Base-by-base conservation (phyloP, 805 yeast genomes). In the Pichia deserticola region DNA sequence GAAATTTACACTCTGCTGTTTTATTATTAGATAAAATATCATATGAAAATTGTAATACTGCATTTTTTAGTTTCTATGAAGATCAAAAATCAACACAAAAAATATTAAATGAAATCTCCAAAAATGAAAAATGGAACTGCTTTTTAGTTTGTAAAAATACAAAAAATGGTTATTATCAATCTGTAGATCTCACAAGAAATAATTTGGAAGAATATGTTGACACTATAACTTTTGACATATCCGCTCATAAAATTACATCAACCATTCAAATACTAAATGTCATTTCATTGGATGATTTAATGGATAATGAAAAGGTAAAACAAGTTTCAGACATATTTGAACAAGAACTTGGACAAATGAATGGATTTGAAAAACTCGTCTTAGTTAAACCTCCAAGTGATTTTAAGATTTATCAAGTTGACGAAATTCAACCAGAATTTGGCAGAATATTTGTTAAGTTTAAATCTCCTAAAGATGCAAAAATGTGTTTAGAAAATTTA, bases 391-490 rank as follows among this genome's bases (percentile, higher is more conserved):
- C 82, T 0, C 52, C 62, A 15, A 58, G 60, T 1, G 70, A 67
- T 40, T 72, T 67, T 59, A 72, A 70, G 46, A 48, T 49, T 28
- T 30, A 40, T 2, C 54, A 57, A 13, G 36, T 54, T 12, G 65
- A 75, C 61, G 73, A 78, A 59, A 58, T 74, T 55, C 69, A 73
- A 61, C 49, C 84, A 3, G 87, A 86, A 6, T 73, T 82, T 44
- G 96, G 97, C 0, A 83, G 79, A 54, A 73, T 89, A 0, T 89
- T 74, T 62, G 78, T 86, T 27, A 79, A 83, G 62, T 89, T 85
- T 64, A 73, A 71, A 1, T 68, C 70, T 11, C 65, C 71, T 2
- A 76, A 75, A 2, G 65, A 67, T 2, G 83, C 95, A 1, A 61
- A 68, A 6, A 62, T 65, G 8, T 95, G 93, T 0, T 62, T 77